These are phyloP conservation scores for Penicillium brasilianum DNA, from an alignment of 2,329 filamentous ascomycete genomes.

Conservation along the genomic window DNA sequence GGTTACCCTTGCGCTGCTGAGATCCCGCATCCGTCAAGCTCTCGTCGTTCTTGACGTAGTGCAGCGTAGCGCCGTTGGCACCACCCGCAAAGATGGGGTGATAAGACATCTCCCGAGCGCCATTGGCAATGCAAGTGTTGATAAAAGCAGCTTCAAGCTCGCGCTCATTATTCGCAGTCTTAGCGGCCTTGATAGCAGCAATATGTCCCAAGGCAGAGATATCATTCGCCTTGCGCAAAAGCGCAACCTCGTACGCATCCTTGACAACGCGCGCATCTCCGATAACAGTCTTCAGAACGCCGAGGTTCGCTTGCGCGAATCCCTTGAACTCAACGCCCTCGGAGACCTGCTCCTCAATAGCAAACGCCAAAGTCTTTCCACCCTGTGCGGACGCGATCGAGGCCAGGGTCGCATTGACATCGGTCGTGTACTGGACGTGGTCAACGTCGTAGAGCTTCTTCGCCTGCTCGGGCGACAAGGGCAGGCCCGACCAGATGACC, in stretches of 20 bases:
- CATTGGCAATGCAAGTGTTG: conserved; percentile 71
- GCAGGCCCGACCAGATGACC: conserved; percentile 92
- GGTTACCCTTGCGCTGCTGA: conserved; percentile 62
- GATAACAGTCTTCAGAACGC: conserved; percentile 70
- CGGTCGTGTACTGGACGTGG: conserved; percentile 70
- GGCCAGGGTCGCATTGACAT: conserved; percentile 75
- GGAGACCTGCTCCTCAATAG: conserved; percentile 78
- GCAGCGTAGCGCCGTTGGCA: conserved; percentile 79
- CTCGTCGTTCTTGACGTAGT: conserved; percentile 83
- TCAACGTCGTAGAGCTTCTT: conserved; percentile 80
- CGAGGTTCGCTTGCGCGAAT: conserved; percentile 68
- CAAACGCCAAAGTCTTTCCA: conserved; percentile 65
- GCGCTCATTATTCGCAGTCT: conserved; percentile 72
- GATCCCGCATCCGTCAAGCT: conserved; percentile 60
- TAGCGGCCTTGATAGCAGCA: conserved; percentile 69
- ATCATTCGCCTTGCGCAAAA: conserved; percentile 79
- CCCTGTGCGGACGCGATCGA: conserved; percentile 46
- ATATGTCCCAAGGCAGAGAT: conserved; percentile 80
- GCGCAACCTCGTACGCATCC: conserved; percentile 79
- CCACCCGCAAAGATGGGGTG: conserved; percentile 86
- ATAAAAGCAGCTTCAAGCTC: conserved; percentile 82
- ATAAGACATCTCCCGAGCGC: conserved; percentile 81
- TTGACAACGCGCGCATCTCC: conserved; percentile 82
- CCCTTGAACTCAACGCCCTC: conserved; percentile 72
- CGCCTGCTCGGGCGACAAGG: conserved; percentile 76